Evolutionary conservation across 148 eudicot species (phyloP), one percentile per base, ranked within the genome.

Genomic region (Drosera capensis): DNA sequence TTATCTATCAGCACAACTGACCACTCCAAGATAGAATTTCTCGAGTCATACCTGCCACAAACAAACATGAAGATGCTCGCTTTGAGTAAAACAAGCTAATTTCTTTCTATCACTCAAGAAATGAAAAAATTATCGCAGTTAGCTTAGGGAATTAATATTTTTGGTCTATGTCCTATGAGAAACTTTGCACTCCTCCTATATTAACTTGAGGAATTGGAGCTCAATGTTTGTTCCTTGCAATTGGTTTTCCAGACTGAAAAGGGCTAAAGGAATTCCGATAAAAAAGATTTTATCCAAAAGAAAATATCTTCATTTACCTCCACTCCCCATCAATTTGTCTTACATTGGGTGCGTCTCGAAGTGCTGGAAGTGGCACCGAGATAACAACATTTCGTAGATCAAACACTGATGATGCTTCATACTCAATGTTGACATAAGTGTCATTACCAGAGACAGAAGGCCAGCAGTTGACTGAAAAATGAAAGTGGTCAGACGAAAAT

Each of bases 341-440:
- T 44, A 90, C 95, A 62, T 55, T 80, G 42, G 99, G 99, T 30
- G 88, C 73, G 31, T 90, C 99, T 55, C 99, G 73, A 58, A 90
- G 85, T 46, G 99, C 93, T 20, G 99, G 99, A 40, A 90, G 88
- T 56, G 99, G 99, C 16, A 90, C 82, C n/a, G 93, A 84, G 44
- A 90, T 72, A 51, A 84, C 93, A 55, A 90, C 95, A 65, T 90
- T 81, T 58, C 85, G 99, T 34, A 90, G 68, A 63, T 90, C 93
- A 66, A 84, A 80, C 70, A 30, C 65, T 57, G 72, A 44, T n/a
- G 93, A 62, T 56, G 88, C 95, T 70, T 90, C 99, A 62, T 80
- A 90, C 72, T 90, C 99, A 15, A 90, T 76, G 68, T 67, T 84
- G 59, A 90, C 95, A 36, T 80, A 78, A 40, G 95, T 90, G 43